Base-by-base conservation (phyloP, 2,329 filamentous ascomycete genomes). In the Knoxdaviesia capensis region DNA sequence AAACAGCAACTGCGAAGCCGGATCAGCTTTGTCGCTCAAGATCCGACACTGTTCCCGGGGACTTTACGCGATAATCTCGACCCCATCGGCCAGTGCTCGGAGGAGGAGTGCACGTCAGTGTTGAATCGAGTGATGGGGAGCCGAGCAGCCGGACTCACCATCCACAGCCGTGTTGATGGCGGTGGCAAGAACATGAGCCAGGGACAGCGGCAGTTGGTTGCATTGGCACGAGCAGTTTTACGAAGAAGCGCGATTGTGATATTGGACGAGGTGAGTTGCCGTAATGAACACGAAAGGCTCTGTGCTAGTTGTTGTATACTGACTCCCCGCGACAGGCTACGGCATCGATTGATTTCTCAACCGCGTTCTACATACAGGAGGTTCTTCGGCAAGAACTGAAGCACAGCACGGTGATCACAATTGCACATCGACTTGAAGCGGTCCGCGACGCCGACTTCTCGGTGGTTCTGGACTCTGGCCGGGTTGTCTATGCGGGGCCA, bases 51-150 rank as follows among this genome's bases (percentile, higher is more conserved):
- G 1, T 75, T 76, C 51, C 69, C 71, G 0, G 71, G 71, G 3
- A 69, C 68, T 0, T 52, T 75, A 34, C 64, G 69, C 29, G 67
- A 74, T 52, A 76, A 86, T 51, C 66, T 87, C 28, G 81, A 87
- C 48, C 77, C 81, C 0, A 63, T 80, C 42, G 62, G 62, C 5
- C 71, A 77, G 46, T 65, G 66, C 43, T 64, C 72, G 10, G 64
- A 73, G 38, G 53, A 52, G 3, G 68, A 68, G 43, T 70, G 69
- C 51, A 55, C 56, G 5, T 56, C 58, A 6, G 65, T 69, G 2
- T 62, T 86, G 3, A 61, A 62, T 9, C 70, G 74, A 6, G 77
- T 80, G 0, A 59, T 86, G 0, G 67, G 69, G 1, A 50, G 55
- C 0, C 40, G 41, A 20, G 43, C 40, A 3, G 33, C 38, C 8